These are phyloP conservation scores for Ploettnerulaceae sp. DNA, from an alignment of 2,329 filamentous ascomycete genomes.

Conservation along the genomic window DNA sequence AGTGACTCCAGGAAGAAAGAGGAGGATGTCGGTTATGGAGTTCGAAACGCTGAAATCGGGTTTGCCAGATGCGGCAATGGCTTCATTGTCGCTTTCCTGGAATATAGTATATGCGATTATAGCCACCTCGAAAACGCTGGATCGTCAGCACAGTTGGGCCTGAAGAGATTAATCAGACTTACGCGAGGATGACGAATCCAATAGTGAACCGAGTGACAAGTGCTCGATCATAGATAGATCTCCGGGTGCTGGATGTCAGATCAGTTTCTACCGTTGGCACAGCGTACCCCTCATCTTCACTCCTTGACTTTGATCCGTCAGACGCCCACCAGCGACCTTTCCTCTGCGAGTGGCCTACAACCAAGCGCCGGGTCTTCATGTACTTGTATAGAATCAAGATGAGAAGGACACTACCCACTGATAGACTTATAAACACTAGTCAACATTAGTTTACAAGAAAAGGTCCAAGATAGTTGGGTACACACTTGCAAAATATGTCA, in stretches of 20 bases:
- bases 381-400: constrained; percentile 40
- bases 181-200: constrained; percentile 39
- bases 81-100: constrained; percentile 32
- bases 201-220: constrained; percentile 43
- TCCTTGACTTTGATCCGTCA: constrained; percentile 17
- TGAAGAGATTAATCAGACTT: constrained; percentile 1
- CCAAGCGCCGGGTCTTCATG: constrained; percentile 36
- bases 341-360: constrained; percentile 30
- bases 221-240: constrained; percentile 42
- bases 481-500: constrained; percentile 39
- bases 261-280: constrained; percentile 10
- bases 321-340: constrained; percentile 30
- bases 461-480: neutral
- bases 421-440: constrained; percentile 40
- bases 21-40: constrained; percentile 32
- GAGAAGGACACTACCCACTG: constrained; percentile 36
- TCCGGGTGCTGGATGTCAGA: constrained; percentile 15
- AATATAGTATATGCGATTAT: constrained; percentile 38
- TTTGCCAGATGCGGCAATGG: constrained; percentile 25
- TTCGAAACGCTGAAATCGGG: constrained; percentile 35
- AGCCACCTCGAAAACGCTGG: constrained; percentile 37
- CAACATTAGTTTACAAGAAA: neutral
- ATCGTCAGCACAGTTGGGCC: constrained; percentile 6
- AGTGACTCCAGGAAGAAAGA: constrained; percentile 39
- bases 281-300: neutral